Conservation (phyloP, 1,139 yeast species). For the Taiozyma sp. region DNA sequence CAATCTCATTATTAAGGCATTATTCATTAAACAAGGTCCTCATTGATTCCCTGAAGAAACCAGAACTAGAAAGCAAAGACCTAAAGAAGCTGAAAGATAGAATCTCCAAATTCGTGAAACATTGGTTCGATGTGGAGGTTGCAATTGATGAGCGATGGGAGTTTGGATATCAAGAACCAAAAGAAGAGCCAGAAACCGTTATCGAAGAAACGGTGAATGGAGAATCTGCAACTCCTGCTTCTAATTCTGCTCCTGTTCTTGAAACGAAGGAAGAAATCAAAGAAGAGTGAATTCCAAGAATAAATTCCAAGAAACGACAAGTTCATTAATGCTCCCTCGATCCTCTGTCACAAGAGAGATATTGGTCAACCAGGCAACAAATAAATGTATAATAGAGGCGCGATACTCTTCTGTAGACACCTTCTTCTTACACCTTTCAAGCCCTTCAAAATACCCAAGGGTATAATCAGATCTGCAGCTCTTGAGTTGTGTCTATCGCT, state of each 20-base stretch:
- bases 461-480: too few relatives aligned
- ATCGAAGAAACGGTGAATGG: background rate
- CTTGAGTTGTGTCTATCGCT: too few relatives aligned
- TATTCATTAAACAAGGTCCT: constrained; percentile 27
- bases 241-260: background rate
- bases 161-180: constrained; percentile 16
- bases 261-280: background rate
- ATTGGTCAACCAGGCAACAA: background rate
- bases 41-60: constrained; percentile 27
- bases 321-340: too few relatives aligned
- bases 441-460: too few relatives aligned
- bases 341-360: too few relatives aligned
- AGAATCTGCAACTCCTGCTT: background rate
- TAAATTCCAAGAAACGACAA: too few relatives aligned
- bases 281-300: background rate
- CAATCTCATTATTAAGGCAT: constrained; percentile 21
- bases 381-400: background rate
- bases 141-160: constrained; percentile 19
- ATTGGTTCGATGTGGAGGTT: constrained; percentile 16
- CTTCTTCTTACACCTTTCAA: too few relatives aligned
- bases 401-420: background rate
- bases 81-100: constrained; percentile 12
- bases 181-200: constrained; percentile 1
- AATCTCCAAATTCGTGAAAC: constrained; percentile 19
- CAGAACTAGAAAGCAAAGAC: constrained; percentile 22